Percentiles rank a stretch among this genome's conserved stretches.
Conservation (phyloP, 2,329 filamentous ascomycete species). For the Nothophaeocryptopus gaeumannii region DNA sequence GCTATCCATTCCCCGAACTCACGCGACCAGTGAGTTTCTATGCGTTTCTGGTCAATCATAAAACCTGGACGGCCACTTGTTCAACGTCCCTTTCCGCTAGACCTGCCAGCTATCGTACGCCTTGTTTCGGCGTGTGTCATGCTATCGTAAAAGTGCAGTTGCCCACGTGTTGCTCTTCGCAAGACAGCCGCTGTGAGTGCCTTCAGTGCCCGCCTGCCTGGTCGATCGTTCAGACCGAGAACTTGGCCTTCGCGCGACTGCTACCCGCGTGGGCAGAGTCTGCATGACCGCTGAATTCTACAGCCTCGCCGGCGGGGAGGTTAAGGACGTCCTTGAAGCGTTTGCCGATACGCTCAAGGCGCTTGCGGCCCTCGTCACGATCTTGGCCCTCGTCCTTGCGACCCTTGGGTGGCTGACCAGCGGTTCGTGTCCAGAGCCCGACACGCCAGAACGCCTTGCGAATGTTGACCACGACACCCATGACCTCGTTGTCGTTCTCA, state of each 20-base stretch:
- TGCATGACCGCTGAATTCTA: slow-evolving; percentile 96
- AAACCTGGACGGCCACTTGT: slow-evolving; percentile 34
- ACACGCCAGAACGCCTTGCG: slow-evolving; percentile 98
- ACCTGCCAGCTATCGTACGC: slow-evolving; percentile 23
- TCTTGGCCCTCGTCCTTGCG: slow-evolving; percentile 46
- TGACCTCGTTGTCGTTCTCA: slow-evolving; percentile 92
- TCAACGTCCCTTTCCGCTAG: slow-evolving; percentile 32
- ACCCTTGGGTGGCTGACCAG: slow-evolving; percentile 75
- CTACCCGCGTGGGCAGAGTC: slow-evolving; percentile 91
- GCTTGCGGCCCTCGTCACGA: slow-evolving; percentile 76
- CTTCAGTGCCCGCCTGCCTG: slow-evolving; percentile 43
- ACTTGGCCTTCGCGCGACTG: slow-evolving; percentile 94
- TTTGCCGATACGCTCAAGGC: slow-evolving; percentile 78
- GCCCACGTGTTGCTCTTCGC: slow-evolving; percentile 6
- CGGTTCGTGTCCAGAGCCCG: slow-evolving; percentile 93
- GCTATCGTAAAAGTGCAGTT: slow-evolving; percentile 15
- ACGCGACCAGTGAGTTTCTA: slow-evolving; percentile 17
- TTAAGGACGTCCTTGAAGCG: slow-evolving; percentile 91
- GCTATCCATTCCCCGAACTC: slow-evolving; percentile 19
- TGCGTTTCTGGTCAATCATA: slow-evolving; percentile 11
- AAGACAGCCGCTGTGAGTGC: slow-evolving; percentile 6
- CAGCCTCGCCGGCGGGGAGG: slow-evolving; percentile 69
- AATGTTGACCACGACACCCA: slow-evolving; percentile 99
- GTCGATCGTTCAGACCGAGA: slow-evolving; percentile 53
- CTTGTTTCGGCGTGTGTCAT: slow-evolving; percentile 22